Base-by-base conservation (phyloP, 2,329 filamentous ascomycete species). In the Alternaria longipes region DNA sequence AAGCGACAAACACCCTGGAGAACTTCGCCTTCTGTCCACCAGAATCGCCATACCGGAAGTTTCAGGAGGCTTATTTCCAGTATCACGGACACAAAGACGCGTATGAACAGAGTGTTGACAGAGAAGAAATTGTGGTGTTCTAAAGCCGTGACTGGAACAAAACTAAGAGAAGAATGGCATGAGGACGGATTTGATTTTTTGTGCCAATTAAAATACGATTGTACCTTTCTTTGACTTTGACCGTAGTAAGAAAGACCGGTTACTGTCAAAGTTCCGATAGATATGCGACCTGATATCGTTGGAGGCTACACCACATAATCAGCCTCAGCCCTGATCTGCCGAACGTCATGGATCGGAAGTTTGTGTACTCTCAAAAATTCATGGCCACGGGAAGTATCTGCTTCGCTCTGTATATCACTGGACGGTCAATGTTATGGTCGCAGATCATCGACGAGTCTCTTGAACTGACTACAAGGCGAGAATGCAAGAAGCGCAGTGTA, bases 1-100 rank as follows among this genome's bases (percentile, higher is more conserved):
- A 77, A 36, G 73, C 72, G 26, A 74, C 72, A n/a, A 74, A 78
- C 56, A 74, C 73, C 8, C 64, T 78, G 14, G 75, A 78, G 44
- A 64, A 77, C 12, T 78, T 78, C 47, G 75, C 72, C 2, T 70
- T 73, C 44, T 78, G 75, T 53, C 74, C 74, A 2, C 59, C 68
- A 8, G 60, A 66, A 7, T 77, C 74, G 9, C 74, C 74, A 11
- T 78, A 77, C 50, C 62, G 60, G 18, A 54, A 64, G 1, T 61
- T 75, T 22, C 70, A 76, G 54, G 56, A 72, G 52, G 71, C 72
- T 4, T 78, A 77, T 47, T 77, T 78, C 54, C 66, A 73, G 41
- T 66, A 69, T 46, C 73, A 77, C 57, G 74, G 74, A 20, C 75
- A 78, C 61, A 74, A 72, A 42, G 72, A 77, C 60, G 53, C 68